Base-by-base conservation (phyloP, 139 green algal genomes). In the Closterium sp. region DNA sequence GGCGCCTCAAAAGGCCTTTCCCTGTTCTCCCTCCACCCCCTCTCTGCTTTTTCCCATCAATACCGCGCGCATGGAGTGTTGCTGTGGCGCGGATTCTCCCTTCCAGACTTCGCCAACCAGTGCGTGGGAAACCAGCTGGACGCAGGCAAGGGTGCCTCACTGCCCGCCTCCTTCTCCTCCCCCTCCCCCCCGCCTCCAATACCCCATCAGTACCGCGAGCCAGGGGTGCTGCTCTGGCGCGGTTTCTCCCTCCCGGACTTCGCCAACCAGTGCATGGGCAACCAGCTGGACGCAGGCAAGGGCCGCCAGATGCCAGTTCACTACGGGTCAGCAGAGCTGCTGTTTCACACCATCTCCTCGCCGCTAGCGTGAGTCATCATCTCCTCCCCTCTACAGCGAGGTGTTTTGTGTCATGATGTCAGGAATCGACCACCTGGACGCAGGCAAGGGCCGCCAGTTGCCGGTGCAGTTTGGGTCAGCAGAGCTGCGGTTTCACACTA, bases 271-370 rank as follows among this genome's bases (percentile, higher is more conserved):
- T 97, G 96, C 90, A 97, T 96, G 94, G 97, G 97, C 85, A 98
- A 97, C 55, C 55, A 2, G 55, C 55, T 76, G 55, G 97, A 98
- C 38, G 91, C 93, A 35, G 96, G 96, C 55, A 98, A 98, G 94
- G 97, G 97, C 1, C 38, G 93, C 25, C 95, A 97, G 16, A 99
- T 99, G 97, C 97, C 97, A 33, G 97, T 99, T 34, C 97, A 99
- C 93, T 99, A 99, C 92, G 97, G 97, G 38, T 95, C 88, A 92
- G 94, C 90, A 35, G 93, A 95, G 32, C 95, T 97, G 16, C 94
- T 96, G 86, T 98, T 98, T 90, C 97, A 98, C 89, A 99, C 97
- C 85, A 97, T 99, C 83, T 98, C 96, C 8, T 98, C 97, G 0
- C 96, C 97, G 0, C 94, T 99, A 16, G 91, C 87, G 91, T 93